Evolutionary conservation across 2,329 filamentous ascomycete species (phyloP).

Genomic region (Scedosporium apiospermum): DNA sequence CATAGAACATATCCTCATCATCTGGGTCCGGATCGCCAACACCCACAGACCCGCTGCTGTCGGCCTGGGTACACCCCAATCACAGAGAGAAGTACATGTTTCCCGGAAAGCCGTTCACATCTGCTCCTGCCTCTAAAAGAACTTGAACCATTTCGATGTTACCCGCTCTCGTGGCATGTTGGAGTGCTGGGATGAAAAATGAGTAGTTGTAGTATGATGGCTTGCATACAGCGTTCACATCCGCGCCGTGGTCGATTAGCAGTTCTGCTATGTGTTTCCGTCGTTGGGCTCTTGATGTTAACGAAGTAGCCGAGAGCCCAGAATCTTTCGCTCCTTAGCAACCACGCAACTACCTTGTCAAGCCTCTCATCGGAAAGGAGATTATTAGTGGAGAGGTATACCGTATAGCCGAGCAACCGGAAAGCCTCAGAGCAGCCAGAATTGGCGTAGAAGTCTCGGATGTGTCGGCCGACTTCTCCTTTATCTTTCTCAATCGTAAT

Average conservation of each 20-base stretch:
- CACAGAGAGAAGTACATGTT: background rate
- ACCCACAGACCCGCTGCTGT: background rate
- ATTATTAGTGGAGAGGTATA: background rate
- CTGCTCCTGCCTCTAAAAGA: conserved; percentile 24
- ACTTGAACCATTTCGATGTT: conserved; percentile 13
- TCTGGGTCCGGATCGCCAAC: background rate
- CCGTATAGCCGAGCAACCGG: background rate
- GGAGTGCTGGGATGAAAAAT: conserved; percentile 11
- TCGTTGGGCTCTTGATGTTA: background rate
- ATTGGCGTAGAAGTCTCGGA: background rate
- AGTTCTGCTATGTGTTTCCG: background rate
- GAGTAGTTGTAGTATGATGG: background rate
- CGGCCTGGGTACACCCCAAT: background rate
- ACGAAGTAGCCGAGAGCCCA: background rate
- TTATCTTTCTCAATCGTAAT: background rate
- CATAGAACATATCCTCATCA: background rate
- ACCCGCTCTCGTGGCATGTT: conserved; percentile 10
- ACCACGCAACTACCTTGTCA: background rate
- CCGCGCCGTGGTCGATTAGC: background rate
- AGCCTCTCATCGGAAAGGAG: background rate
- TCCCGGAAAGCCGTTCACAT: conserved; percentile 18
- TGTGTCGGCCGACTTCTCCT: background rate
- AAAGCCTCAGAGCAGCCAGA: background rate
- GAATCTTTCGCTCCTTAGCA: background rate
- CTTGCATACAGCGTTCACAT: conserved; percentile 13